Percentiles rank a stretch among this genome's conserved stretches.
Conservation (phyloP, 768 basidiomycete genomes). For the Coprinopsis sp. region DNA sequence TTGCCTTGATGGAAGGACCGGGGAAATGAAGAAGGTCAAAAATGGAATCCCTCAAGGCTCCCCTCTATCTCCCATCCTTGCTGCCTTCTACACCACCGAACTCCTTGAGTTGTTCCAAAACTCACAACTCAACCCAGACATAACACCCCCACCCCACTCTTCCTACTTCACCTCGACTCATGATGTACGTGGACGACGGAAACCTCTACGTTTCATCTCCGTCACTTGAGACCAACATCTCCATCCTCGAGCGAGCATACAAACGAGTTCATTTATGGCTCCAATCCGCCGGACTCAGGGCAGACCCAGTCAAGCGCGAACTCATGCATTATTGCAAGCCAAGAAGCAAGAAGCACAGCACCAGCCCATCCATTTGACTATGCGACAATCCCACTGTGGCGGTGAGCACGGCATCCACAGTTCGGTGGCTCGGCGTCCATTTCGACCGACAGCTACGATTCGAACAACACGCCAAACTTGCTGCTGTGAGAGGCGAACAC, state of each 20-base stretch:
- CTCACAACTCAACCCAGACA: too few relatives aligned
- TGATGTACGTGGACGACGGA: conserved; percentile 31
- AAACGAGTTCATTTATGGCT: conserved; percentile 15
- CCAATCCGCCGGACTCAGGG: conserved; percentile 13
- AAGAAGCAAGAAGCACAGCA: conserved; percentile 1
- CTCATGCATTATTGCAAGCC: conserved; percentile 24
- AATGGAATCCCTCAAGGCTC: conserved; percentile 31
- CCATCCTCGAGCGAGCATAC: conserved; percentile 17
- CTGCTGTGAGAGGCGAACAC: conserved; percentile 20
- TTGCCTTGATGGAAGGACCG: conserved; percentile 16
- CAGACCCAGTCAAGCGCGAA: conserved; percentile 21
- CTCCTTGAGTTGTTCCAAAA: conserved; percentile 21
- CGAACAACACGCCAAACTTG: conserved; percentile 23
- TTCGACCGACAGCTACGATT: conserved; percentile 30
- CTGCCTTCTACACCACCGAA: conserved; percentile 19
- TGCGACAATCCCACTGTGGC: conserved; percentile 2
- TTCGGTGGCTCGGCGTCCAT: conserved; percentile 32
- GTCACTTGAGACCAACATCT: conserved; percentile 20
- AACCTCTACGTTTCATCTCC: conserved; percentile 22
- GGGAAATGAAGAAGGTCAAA: conserved; percentile 20
- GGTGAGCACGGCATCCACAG: neutral
- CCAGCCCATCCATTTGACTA: conserved; percentile 11
- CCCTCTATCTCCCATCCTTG: conserved; percentile 24
- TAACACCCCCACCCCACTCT: too few relatives aligned
- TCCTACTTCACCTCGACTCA: conserved; percentile 4